Evolutionary conservation across 805 yeast genomes (phyloP), one percentile per base, ranked within the genome.

Genomic region (Dipodascus albidus): DNA sequence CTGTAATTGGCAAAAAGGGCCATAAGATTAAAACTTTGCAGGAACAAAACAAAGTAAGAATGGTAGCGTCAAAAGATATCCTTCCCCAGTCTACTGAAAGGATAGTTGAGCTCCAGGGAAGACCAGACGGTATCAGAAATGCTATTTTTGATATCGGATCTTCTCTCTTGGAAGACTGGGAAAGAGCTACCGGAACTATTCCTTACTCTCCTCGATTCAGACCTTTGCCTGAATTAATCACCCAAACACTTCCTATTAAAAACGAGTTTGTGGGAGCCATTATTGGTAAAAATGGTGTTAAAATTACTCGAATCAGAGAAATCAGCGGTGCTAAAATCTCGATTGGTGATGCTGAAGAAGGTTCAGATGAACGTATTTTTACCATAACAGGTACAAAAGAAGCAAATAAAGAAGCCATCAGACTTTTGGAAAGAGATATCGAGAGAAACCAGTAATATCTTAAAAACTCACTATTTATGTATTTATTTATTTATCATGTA

Each of bases 231-330:
- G 52, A 52, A 23, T 33, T 47, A 31, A 22, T 33, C 15, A 35
- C 53, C 27, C 71, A 78, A 35, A 58, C 58, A 48, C 57, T 63
- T 24, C 55, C 67, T 24, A 84, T 87, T 64, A 87, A 95, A 41
- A 82, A 84, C 59, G 87, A 82, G 56, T 81, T 82, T 70, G 96
- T 89, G 48, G 96, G 96, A 42, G 91, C 95, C 51, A 74, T 89
- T 52, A 87, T 89, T 61, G 96, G 96, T 56, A 83, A 84, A 60
- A 81, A 82, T 58, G 96, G 96, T 42, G 72, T 86, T 23, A 79
- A 95, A 69, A 87, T 89, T 60, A 91, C 85, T 66, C 95, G 89
- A 57, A 83, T 89, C 51, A 77, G 96, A 60, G 80, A 84, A 60
- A 76, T 76, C 33, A 79, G 89, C 50, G 90, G 89, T 47, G 89